Evolutionary conservation across 495 filamentous ascomycete species (phyloP).

Genomic region (Collariella sp.): DNA sequence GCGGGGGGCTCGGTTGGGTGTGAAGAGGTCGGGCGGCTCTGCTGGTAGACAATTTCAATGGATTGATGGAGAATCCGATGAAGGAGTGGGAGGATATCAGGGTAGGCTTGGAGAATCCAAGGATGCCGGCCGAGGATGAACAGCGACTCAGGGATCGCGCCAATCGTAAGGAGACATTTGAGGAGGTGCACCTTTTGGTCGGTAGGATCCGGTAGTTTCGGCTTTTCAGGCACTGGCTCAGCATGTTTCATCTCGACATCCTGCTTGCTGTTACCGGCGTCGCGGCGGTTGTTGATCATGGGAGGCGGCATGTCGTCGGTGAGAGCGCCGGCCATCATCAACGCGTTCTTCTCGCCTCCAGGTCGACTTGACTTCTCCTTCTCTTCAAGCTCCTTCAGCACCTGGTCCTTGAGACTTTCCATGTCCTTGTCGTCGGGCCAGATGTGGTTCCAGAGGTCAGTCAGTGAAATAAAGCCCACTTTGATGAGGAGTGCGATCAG

Average conservation of each 20-base stretch:
- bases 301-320: constrained; percentile 57
- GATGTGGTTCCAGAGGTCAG: constrained; percentile 86
- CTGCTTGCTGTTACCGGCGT: constrained; percentile 33
- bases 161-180: constrained; percentile 78
- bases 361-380: constrained; percentile 57
- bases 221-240: constrained; percentile 46
- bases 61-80: constrained; percentile 78
- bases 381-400: constrained; percentile 70
- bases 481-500: constrained; percentile 90
- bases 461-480: constrained; percentile 91
- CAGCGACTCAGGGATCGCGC: constrained; percentile 84
- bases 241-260: constrained; percentile 43
- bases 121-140: constrained; percentile 88
- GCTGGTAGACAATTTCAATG: constrained; percentile 46
- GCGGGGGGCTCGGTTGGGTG: constrained; percentile 25
- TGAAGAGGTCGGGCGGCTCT: constrained; percentile 23
- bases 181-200: constrained; percentile 85
- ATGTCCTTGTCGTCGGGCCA: constrained; percentile 79
- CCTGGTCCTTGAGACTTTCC: constrained; percentile 55
- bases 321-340: constrained; percentile 80
- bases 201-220: constrained; percentile 64
- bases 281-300: constrained; percentile 25
- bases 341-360: constrained; percentile 65
- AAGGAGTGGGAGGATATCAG: constrained; percentile 57
- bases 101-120: constrained; percentile 77